Conservation (phyloP, 768 basidiomycete genomes). For the Pleurotus eryngii region DNA sequence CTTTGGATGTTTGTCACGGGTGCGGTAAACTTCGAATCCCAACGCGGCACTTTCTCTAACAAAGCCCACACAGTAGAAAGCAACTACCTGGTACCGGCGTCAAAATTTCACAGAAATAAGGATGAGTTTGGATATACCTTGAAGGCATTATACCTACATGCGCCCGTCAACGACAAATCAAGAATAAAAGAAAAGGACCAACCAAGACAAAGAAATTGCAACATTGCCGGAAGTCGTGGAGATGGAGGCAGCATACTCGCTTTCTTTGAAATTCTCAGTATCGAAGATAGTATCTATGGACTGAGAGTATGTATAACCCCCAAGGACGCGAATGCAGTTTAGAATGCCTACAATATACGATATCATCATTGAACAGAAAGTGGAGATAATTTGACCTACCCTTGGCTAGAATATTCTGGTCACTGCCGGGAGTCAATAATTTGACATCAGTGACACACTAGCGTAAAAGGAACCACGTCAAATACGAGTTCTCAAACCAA, state of each 20-base stretch:
- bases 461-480: background rate
- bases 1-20: slow-evolving; percentile 63
- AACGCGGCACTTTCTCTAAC: slow-evolving; percentile 54
- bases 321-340: slow-evolving; percentile 62
- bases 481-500: too few species aligned
- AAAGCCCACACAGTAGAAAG: slow-evolving; percentile 60
- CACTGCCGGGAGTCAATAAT: slow-evolving; percentile 52
- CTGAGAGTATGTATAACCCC: slow-evolving; percentile 51
- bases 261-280: slow-evolving; percentile 56
- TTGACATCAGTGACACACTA: slow-evolving; percentile 57
- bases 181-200: slow-evolving; percentile 13
- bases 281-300: slow-evolving; percentile 56
- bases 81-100: slow-evolving; percentile 45
- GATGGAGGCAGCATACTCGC: slow-evolving; percentile 45
- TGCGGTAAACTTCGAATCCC: slow-evolving; percentile 61
- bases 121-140: slow-evolving; percentile 36
- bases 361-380: background rate
- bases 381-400: slow-evolving; percentile 32
- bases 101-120: background rate
- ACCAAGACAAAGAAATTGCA: slow-evolving; percentile 60
- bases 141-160: slow-evolving; percentile 58
- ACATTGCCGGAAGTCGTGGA: slow-evolving; percentile 43
- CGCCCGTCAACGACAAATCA: background rate
- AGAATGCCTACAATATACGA: slow-evolving; percentile 38
- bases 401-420: slow-evolving; percentile 49